Conservation (phyloP, 2,329 filamentous ascomycete genomes). For the Gnomoniopsis smithogilvyi region DNA sequence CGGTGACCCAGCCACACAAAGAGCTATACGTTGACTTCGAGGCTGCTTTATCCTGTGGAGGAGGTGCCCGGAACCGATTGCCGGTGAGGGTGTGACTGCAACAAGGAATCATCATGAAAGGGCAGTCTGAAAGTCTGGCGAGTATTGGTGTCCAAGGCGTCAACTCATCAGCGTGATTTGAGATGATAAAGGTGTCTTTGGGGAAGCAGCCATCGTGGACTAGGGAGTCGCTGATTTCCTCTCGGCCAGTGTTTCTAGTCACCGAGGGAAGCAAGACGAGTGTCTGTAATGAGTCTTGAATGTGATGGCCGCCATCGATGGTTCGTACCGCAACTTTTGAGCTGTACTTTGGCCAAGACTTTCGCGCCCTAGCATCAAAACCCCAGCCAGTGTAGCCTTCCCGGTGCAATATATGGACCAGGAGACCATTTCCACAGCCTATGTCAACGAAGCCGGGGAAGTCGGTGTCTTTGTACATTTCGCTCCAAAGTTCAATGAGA, state of each 20-base stretch:
- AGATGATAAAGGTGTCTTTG: conserved; percentile 81
- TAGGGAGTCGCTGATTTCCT: conserved; percentile 21
- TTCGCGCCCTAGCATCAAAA: conserved; percentile 83
- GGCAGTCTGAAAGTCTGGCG: conserved; percentile 68
- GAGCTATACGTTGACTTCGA: conserved; percentile 74
- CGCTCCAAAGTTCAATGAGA: conserved; percentile 83
- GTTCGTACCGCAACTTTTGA: conserved; percentile 29
- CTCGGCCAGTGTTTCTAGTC: conserved; percentile 23
- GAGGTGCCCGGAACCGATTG: conserved; percentile 64
- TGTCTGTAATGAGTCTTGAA: conserved; percentile 13
- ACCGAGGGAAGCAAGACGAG: conserved; percentile 46
- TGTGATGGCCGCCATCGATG: conserved; percentile 20
- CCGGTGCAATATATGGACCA: conserved; percentile 75
- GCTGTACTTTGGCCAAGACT: conserved; percentile 77
- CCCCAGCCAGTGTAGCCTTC: conserved; percentile 88
- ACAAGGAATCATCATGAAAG: conserved; percentile 92
- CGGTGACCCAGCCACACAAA: conserved; percentile 73
- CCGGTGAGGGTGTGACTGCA: conserved; percentile 88
- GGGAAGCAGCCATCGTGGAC: conserved; percentile 66
- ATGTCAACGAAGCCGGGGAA: conserved; percentile 96
- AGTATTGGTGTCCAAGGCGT: conserved; percentile 95
- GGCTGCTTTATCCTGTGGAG: conserved; percentile 47
- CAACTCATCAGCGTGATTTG: conserved; percentile 94
- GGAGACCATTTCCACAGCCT: conserved; percentile 89
- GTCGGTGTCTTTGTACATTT: conserved; percentile 62